Percentiles rank a stretch among this genome's conserved stretches.
Conservation (phyloP, 306 rosid species). For the peach (Prunus persica) region DNA sequence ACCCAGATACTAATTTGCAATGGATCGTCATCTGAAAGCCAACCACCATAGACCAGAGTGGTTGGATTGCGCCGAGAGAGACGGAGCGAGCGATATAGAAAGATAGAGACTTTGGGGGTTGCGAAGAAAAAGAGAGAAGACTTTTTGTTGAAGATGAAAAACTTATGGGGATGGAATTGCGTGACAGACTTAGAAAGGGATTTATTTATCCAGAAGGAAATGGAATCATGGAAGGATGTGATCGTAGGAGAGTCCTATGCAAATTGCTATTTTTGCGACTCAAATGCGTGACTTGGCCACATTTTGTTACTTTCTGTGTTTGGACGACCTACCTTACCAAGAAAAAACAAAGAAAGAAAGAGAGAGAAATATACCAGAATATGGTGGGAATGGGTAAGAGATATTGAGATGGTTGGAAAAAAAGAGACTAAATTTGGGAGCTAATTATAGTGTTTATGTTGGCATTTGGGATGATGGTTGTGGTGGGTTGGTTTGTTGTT, state of each 20-base stretch:
- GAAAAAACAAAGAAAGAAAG: not conserved
- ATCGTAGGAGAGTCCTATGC: too few species aligned
- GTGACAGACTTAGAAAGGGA: not conserved
- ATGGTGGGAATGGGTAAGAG: not conserved
- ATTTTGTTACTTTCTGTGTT: not conserved
- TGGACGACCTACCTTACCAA: not conserved
- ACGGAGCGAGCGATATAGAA: not conserved
- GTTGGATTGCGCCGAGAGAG: conserved; percentile 3
- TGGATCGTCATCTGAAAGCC: conserved; percentile 26
- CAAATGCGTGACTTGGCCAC: too few species aligned
- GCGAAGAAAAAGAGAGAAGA: not conserved
- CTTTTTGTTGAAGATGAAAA: not conserved
- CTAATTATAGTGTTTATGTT: not conserved
- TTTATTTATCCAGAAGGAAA: not conserved
- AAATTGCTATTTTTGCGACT: not conserved
- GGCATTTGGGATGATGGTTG: not conserved
- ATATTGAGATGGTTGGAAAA: not conserved
- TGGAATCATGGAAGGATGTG: not conserved
- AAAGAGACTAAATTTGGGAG: not conserved
- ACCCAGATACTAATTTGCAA: conserved; percentile 5
- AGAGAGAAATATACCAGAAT: not conserved
- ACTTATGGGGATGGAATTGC: not conserved
- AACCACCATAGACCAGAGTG: conserved; percentile 3
- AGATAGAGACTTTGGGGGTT: not conserved
- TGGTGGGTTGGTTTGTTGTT: not conserved